Evolutionary conservation across 2,329 filamentous ascomycete species (phyloP).

Genomic region (Cytospora mali): DNA sequence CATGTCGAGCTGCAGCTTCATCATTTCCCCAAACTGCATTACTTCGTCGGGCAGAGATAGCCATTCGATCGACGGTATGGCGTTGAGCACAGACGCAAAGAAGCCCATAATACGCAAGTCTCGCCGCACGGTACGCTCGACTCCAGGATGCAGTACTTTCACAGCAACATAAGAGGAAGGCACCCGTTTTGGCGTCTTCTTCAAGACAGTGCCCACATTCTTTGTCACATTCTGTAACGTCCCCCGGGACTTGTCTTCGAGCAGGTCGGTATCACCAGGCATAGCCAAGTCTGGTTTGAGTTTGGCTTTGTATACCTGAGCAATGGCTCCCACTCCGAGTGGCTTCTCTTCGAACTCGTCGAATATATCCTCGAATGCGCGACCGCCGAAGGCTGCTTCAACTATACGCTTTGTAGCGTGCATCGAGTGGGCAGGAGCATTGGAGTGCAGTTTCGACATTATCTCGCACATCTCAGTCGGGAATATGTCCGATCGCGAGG

Average conservation of each 20-base stretch:
- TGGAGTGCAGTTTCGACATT: conserved; percentile 93
- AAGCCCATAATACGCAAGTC: conserved; percentile 93
- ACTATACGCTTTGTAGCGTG: conserved; percentile 78
- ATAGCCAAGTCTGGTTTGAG: conserved; percentile 76
- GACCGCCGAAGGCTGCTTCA: conserved; percentile 77
- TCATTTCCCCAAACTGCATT: conserved; percentile 94
- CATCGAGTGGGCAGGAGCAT: conserved; percentile 90
- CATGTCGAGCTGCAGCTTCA: conserved; percentile 94
- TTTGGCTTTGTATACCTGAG: conserved; percentile 96
- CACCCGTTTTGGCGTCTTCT: conserved; percentile 80
- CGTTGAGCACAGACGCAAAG: conserved; percentile 82
- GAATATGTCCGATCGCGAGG: conserved; percentile 94
- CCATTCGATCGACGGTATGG: conserved; percentile 95
- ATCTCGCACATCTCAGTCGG: conserved; percentile 87
- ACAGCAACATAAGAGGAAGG: conserved; percentile 93
- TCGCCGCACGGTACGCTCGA: conserved; percentile 86
- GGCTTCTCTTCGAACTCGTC: conserved; percentile 91
- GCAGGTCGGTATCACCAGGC: conserved; percentile 60
- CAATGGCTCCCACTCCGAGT: conserved; percentile 91
- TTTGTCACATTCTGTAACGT: conserved; percentile 70
- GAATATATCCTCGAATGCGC: conserved; percentile 87
- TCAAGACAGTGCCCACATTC: conserved; percentile 83
- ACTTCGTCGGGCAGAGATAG: conserved; percentile 95
- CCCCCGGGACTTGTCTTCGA: conserved; percentile 36
- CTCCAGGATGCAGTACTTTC: conserved; percentile 91